Conservation (phyloP, 768 basidiomycete genomes). For the Lactarius psammicola region DNA sequence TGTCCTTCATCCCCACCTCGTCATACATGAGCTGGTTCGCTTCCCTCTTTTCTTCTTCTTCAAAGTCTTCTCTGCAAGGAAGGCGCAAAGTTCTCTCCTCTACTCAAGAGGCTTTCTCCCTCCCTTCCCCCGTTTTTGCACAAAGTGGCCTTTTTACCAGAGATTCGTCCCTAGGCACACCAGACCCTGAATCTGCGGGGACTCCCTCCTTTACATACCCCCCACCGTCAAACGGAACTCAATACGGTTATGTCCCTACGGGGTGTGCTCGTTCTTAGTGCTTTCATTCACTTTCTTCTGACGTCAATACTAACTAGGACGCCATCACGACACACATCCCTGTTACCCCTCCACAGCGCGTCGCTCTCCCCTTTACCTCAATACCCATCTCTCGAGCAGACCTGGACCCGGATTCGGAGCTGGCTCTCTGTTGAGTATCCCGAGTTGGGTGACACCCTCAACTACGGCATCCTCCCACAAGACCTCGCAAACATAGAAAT, state of each 20-base stretch:
- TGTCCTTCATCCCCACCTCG: constrained; percentile 13
- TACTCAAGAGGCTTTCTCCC: constrained; percentile 86
- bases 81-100: constrained; percentile 63
- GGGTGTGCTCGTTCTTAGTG: constrained; percentile 40
- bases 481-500: constrained; percentile 81
- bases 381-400: constrained; percentile 78
- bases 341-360: constrained; percentile 69
- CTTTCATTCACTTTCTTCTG: constrained; percentile 14
- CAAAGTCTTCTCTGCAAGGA: constrained; percentile 45
- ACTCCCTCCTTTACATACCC: constrained; percentile 74
- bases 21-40: constrained; percentile 72
- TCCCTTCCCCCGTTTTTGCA: constrained; percentile 64
- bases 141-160: constrained; percentile 62
- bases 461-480: constrained; percentile 80
- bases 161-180: constrained; percentile 46
- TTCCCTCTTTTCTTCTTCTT: constrained; percentile 56
- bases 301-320: constrained; percentile 33
- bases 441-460: constrained; percentile 93
- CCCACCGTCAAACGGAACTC: constrained; percentile 51
- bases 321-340: constrained; percentile 46
- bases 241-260: constrained; percentile 61
- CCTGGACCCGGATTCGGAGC: constrained; percentile 80
- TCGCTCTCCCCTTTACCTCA: constrained; percentile 40
- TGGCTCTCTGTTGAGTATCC: constrained; percentile 88
- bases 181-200: constrained; percentile 47